A percentile compares a stretch with the other conserved stretches of the same genome.
phyloP scores from a whole-genome alignment of 805 yeast species.

The Suhomyces sp. region DNA sequence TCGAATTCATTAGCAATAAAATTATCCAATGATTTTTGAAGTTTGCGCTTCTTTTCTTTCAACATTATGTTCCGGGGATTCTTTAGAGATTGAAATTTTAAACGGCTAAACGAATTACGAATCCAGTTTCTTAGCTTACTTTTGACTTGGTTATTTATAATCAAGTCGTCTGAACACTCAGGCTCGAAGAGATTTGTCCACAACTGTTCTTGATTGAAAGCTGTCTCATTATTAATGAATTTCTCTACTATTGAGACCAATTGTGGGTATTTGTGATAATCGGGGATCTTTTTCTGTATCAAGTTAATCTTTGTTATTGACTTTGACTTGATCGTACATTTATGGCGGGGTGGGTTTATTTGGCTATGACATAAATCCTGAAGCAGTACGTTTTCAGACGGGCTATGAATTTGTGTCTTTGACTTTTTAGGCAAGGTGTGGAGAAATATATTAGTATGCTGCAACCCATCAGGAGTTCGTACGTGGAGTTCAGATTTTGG shows the following conservation, averaged over 20 bases:
- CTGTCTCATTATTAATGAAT: constrained; percentile 2
- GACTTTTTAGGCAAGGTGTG: background rate
- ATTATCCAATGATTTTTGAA: constrained; percentile 23
- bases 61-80: constrained; percentile 30
- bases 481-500: constrained; percentile 33
- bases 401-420: background rate
- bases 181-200: constrained; percentile 51
- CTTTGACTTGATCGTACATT: background rate
- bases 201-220: constrained; percentile 1
- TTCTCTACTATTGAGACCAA: constrained; percentile 10
- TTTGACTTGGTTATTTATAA: constrained; percentile 26
- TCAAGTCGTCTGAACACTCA: constrained; percentile 24
- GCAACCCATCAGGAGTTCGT: background rate
- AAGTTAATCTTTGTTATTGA: background rate
- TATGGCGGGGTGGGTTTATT: background rate
- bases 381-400: background rate
- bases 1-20: constrained; percentile 40
- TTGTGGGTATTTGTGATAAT: constrained; percentile 7
- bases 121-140: constrained; percentile 38
- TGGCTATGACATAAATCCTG: background rate
- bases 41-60: constrained; percentile 21
- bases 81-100: constrained; percentile 28
- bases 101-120: constrained; percentile 31
- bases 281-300: constrained; percentile 10
- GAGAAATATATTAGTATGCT: background rate